Percentiles rank a stretch among this genome's conserved stretches.
These are phyloP conservation scores for Phytophthora crassamura DNA, from an alignment of 352 stramenopile species.

Conservation along the genomic window DNA sequence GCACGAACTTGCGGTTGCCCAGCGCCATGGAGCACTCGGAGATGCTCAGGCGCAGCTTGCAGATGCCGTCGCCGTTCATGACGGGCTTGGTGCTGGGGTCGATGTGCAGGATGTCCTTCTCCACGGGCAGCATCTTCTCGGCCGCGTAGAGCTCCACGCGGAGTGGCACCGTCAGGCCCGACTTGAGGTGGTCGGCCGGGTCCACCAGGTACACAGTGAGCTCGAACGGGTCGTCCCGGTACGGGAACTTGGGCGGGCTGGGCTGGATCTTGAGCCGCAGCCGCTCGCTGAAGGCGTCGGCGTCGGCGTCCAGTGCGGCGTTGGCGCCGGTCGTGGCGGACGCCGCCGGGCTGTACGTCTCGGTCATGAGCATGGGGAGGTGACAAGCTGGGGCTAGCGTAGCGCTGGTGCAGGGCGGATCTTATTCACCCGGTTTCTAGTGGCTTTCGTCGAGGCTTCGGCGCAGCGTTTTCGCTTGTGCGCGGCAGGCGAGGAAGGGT, in stretches of 20 bases:
- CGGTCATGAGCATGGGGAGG: conserved; percentile 72
- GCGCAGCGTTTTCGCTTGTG: conserved; percentile 44
- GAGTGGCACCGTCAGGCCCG: conserved; percentile 75
- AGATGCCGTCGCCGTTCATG: conserved; percentile 87
- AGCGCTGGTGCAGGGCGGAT: conserved; percentile 24
- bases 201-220: conserved; percentile 91
- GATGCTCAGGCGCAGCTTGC: conserved; percentile 82
- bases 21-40: conserved; percentile 86
- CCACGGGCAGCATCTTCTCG: conserved; percentile 84
- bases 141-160: conserved; percentile 85
- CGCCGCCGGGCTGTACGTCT: conserved; percentile 53
- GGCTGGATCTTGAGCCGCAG: conserved; percentile 87
- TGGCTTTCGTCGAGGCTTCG: conserved; percentile 45
- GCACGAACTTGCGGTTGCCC: conserved; percentile 87
- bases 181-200: conserved; percentile 79
- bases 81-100: conserved; percentile 80
- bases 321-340: conserved; percentile 31
- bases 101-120: conserved; percentile 83
- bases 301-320: conserved; percentile 51
- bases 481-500: conserved; percentile 31
- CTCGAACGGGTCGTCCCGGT: conserved; percentile 86
- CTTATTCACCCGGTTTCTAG: conserved; percentile 44
- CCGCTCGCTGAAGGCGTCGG: conserved; percentile 63
- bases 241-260: conserved; percentile 85
- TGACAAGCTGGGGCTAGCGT: not conserved